Percentiles rank a stretch among this genome's conserved stretches.
Conservation (phyloP, 2,329 filamentous ascomycete species). For the Podosphaera xanthii region DNA sequence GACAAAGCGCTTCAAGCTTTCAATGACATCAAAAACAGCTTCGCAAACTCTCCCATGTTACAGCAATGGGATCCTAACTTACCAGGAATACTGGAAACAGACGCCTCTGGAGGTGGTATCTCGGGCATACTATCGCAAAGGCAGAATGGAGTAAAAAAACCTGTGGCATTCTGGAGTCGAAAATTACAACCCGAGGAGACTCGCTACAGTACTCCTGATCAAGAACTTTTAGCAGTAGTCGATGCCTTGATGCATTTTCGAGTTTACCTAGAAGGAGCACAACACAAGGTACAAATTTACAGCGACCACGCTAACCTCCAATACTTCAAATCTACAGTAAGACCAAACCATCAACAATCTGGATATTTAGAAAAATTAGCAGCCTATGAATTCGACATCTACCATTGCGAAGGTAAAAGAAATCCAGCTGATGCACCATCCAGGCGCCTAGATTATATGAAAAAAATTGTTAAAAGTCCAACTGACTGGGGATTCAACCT, state of each 20-base stretch:
- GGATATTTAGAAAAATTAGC: not conserved
- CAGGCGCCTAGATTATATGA: not conserved
- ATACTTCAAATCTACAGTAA: not conserved
- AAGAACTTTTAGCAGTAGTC: not conserved
- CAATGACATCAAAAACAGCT: not conserved
- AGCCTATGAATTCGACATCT: not conserved
- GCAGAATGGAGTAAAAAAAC: not conserved
- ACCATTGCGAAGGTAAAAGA: not conserved
- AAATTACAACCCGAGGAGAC: not conserved
- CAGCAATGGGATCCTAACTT: not conserved
- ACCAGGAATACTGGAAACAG: slow-evolving; percentile 1
- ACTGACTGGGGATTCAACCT: not conserved
- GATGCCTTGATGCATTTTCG: not conserved
- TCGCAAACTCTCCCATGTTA: not conserved
- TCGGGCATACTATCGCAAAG: not conserved
- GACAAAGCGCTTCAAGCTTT: not conserved
- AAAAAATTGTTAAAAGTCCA: not conserved
- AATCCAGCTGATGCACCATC: not conserved
- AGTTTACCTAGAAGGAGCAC: not conserved
- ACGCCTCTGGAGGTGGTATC: not conserved
- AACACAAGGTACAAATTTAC: not conserved
- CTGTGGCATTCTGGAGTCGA: slow-evolving; percentile 1
- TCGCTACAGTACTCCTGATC: not conserved
- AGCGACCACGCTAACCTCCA: not conserved
- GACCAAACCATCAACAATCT: not conserved